These are phyloP conservation scores for Cercospora janseana DNA, from an alignment of 2,329 filamentous ascomycete genomes.

Conservation along the genomic window DNA sequence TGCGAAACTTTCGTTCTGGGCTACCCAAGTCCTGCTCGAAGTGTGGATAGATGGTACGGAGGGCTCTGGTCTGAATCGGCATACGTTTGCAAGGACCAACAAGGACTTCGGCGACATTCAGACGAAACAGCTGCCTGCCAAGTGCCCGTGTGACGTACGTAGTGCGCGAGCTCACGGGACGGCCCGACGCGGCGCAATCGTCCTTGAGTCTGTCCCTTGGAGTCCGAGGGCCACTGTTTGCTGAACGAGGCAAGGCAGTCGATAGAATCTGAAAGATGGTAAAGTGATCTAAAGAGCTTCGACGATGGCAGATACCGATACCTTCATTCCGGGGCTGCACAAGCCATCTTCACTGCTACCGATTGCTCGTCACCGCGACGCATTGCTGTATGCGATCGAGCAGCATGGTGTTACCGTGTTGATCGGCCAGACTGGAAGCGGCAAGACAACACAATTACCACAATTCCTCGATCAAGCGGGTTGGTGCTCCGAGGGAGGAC, in stretches of 20 bases:
- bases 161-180: no score
- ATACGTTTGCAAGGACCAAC: no score
- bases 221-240: no score
- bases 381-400: conserved; percentile 81
- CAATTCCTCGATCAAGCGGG: conserved; percentile 85
- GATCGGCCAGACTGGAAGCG: conserved; percentile 89
- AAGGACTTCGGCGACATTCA: no score
- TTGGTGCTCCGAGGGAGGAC: conserved; percentile 80
- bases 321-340: conserved; percentile 75
- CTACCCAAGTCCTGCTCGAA: background rate
- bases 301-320: conserved; percentile 40
- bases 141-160: no score
- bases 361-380: conserved; percentile 77
- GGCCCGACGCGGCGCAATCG: no score
- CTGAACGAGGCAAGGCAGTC: no score
- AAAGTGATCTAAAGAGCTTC: background rate
- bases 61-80: background rate
- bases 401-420: conserved; percentile 81
- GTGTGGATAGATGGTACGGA: background rate
- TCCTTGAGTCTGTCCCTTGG: no score
- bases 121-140: no score
- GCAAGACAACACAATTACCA: conserved; percentile 93
- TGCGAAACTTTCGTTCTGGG: no score
- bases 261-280: no score
- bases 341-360: conserved; percentile 81